Evolutionary conservation across 345 rosid species (phyloP).

Genomic region (Leavenworthia alabamica): DNA sequence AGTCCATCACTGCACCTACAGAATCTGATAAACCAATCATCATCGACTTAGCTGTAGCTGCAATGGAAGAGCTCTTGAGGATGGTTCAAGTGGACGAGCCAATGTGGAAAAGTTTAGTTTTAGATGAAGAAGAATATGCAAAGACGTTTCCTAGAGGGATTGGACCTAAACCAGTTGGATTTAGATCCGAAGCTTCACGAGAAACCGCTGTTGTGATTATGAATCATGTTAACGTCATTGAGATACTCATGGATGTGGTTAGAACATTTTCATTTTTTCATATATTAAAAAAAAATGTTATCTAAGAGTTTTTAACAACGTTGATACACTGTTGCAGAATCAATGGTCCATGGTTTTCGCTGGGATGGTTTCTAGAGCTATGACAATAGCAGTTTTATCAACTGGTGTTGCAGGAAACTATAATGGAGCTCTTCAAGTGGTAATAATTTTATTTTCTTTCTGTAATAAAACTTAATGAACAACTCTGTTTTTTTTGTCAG

Average conservation of each 20-base stretch:
- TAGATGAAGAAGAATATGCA: conserved; percentile 70
- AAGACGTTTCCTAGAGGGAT: conserved; percentile 67
- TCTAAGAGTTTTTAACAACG: background rate
- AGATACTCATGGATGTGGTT: conserved; percentile 95
- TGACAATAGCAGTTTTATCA: conserved; percentile 69
- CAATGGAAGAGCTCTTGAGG: conserved; percentile 83
- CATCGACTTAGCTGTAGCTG: conserved; percentile 80
- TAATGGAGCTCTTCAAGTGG: conserved; percentile 92
- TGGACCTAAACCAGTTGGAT: conserved; percentile 66
- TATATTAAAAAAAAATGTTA: background rate
- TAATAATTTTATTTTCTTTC: conserved; percentile 5
- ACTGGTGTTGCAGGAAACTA: conserved; percentile 88
- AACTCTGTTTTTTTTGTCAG: conserved; percentile 34
- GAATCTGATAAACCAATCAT: conserved; percentile 80
- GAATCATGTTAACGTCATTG: conserved; percentile 80
- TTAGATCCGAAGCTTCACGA: conserved; percentile 67
- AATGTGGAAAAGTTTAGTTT: conserved; percentile 43
- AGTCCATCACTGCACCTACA: conserved; percentile 48
- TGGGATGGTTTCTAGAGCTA: conserved; percentile 77
- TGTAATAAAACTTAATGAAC: background rate
- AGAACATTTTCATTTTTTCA: background rate
- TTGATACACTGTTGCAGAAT: conserved; percentile 34
- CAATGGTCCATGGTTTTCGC: conserved; percentile 82
- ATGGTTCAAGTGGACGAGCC: conserved; percentile 90
- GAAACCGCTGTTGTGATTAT: conserved; percentile 75